These are phyloP conservation scores for Candida khao-thaluensis DNA, from an alignment of 805 yeast species.

Conservation along the genomic window DNA sequence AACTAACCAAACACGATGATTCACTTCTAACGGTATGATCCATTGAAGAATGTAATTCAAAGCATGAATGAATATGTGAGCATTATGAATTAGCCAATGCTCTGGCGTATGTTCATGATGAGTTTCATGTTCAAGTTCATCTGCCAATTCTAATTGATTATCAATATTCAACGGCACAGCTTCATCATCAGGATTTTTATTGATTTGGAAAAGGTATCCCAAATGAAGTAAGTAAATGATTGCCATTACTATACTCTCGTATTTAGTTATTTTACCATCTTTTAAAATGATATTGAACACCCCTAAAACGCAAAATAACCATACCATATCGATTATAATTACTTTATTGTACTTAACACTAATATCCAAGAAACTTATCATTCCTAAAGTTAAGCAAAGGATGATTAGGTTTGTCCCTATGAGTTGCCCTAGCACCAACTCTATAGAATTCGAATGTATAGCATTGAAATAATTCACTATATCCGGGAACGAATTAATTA, in stretches of 20 bases:
- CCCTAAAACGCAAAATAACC: slow-evolving; percentile 27
- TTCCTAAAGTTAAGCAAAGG: slow-evolving; percentile 34
- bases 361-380: slow-evolving; percentile 23
- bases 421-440: slow-evolving; percentile 38
- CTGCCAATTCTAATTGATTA: slow-evolving; percentile 10
- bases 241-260: slow-evolving; percentile 30
- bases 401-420: slow-evolving; percentile 35
- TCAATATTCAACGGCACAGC: slow-evolving; percentile 14
- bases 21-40: slow-evolving; percentile 4
- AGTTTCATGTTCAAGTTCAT: slow-evolving; percentile 1
- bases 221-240: slow-evolving; percentile 24
- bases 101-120: not conserved
- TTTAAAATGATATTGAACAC: slow-evolving; percentile 28
- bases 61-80: slow-evolving; percentile 11
- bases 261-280: slow-evolving; percentile 33
- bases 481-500: slow-evolving; percentile 39
- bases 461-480: slow-evolving; percentile 34
- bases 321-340: slow-evolving; percentile 26
- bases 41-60: slow-evolving; percentile 6
- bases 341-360: slow-evolving; percentile 19
- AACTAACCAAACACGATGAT: not conserved
- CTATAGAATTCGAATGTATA: slow-evolving; percentile 26
- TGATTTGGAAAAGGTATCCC: slow-evolving; percentile 20
- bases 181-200: slow-evolving; percentile 18
- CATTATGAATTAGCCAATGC: slow-evolving; percentile 3